Conservation (phyloP, 225 moss, liverwort and hornwort species). For the Takakia lepidozioides region DNA sequence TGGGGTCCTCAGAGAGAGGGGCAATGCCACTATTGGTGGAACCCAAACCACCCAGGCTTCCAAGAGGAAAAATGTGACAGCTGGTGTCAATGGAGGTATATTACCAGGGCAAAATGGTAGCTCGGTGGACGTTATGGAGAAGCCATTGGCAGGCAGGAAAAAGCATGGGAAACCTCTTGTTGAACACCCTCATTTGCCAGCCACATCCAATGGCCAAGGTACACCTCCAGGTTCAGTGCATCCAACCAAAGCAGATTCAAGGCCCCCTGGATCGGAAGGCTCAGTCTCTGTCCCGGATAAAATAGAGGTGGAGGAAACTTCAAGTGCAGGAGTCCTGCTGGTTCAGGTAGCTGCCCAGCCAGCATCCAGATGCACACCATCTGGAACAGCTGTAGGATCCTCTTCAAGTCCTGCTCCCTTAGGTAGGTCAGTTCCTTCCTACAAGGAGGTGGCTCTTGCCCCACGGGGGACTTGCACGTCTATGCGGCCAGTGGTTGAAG, state of each 20-base stretch:
- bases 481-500: constrained; percentile 15
- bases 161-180: neutral
- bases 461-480: constrained; percentile 31
- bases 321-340: constrained; percentile 6
- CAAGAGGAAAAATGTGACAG: constrained; percentile 17
- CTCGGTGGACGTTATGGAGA: too few relatives aligned
- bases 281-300: constrained; percentile 11
- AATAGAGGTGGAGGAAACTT: constrained; percentile 15
- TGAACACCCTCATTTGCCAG: neutral
- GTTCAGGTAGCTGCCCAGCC: constrained; percentile 9
- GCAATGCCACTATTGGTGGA: constrained; percentile 26
- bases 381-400: constrained; percentile 22
- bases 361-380: too few relatives aligned
- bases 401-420: constrained; percentile 9
- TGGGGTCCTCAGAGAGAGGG: constrained; percentile 15
- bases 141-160: neutral
- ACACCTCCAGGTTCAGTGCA: neutral
- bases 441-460: constrained; percentile 48
- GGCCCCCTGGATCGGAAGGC: constrained; percentile 5
- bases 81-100: constrained; percentile 3
- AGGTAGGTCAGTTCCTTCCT: constrained; percentile 33
- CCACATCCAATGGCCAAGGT: neutral
- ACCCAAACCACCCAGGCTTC: constrained; percentile 8
- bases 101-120: neutral
- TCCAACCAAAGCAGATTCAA: neutral